Evolutionary conservation across 1,284 basidiomycete genomes (phyloP).

Genomic region (Schizophyllum commune): DNA sequence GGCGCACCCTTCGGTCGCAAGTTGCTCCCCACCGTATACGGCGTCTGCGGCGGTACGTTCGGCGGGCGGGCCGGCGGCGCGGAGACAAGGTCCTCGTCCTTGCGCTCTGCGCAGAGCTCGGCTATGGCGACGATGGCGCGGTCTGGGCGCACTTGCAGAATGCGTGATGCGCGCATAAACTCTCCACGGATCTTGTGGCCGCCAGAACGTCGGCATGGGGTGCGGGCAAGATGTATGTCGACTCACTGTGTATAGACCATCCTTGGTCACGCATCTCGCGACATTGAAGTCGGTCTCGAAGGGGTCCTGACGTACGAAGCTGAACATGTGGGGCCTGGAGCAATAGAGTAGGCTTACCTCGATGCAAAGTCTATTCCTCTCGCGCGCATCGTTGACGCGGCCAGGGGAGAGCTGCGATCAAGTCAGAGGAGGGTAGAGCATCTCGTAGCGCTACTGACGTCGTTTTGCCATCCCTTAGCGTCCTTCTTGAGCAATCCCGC

Average conservation of each 20-base stretch:
- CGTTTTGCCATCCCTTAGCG: conserved; percentile 88
- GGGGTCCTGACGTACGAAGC: conserved; percentile 61
- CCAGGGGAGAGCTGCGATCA: conserved; percentile 32
- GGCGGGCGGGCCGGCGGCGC: conserved; percentile 51
- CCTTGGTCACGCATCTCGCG: conserved; percentile 91
- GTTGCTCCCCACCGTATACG: conserved; percentile 57
- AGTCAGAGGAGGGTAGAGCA: conserved; percentile 3
- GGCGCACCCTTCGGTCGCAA: conserved; percentile 40
- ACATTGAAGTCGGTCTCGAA: conserved; percentile 97
- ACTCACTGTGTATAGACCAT: conserved; percentile 85
- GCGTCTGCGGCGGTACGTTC: conserved; percentile 56
- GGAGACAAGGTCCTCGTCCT: conserved; percentile 48
- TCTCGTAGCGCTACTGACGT: conserved; percentile 46
- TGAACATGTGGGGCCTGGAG: conserved; percentile 8
- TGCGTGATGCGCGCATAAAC: conserved; percentile 93
- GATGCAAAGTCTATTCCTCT: conserved; percentile 89
- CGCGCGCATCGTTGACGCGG: conserved; percentile 69
- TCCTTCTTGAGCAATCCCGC: conserved; percentile 88
- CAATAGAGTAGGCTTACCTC: conserved; percentile 48
- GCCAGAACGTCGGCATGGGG: conserved; percentile 4
- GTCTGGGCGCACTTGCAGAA: conserved; percentile 71
- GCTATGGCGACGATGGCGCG: conserved; percentile 75
- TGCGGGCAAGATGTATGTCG: neutral
- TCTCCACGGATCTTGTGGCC: conserved; percentile 86
- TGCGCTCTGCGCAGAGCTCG: conserved; percentile 77